Percentiles rank a stretch among this genome's conserved stretches.
phyloP scores from a whole-genome alignment of 2,329 filamentous ascomycete species.

The Paramyrothecium sp. region DNA sequence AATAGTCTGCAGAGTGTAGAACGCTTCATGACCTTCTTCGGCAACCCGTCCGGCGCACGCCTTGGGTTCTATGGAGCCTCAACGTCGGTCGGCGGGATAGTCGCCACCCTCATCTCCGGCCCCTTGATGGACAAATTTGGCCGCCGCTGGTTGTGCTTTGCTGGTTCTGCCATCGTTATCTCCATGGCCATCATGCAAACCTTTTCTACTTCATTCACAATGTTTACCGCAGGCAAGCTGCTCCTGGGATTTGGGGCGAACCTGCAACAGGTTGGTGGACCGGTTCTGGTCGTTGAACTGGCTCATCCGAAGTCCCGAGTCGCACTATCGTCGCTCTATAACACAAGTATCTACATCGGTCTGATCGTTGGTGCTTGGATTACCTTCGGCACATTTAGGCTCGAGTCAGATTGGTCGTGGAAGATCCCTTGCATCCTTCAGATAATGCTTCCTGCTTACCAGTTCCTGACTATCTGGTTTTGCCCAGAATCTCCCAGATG shows the following conservation, averaged over 20 bases:
- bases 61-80: constrained; percentile 26
- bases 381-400: constrained; percentile 17
- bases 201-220: constrained; percentile 13
- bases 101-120: constrained; percentile 24
- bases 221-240: constrained; percentile 25
- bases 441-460: constrained; percentile 8
- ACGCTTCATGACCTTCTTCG: constrained; percentile 33
- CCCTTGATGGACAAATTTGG: constrained; percentile 32
- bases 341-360: constrained; percentile 17
- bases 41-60: constrained; percentile 20
- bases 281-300: constrained; percentile 27
- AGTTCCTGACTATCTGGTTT: constrained; percentile 6
- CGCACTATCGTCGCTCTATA: constrained; percentile 14
- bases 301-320: constrained; percentile 27
- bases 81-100: constrained; percentile 28
- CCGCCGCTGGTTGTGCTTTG: constrained; percentile 17
- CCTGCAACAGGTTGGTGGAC: constrained; percentile 24
- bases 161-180: constrained; percentile 2
- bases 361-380: constrained; percentile 18
- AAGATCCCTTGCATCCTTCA: constrained; percentile 18
- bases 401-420: constrained; percentile 16
- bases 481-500: constrained; percentile 12
- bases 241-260: constrained; percentile 24
- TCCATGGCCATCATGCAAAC: constrained; percentile 21
- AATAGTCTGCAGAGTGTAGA: constrained; percentile 34